Conservation (phyloP, 2,329 filamentous ascomycete genomes). For the Fusarium sp. region DNA sequence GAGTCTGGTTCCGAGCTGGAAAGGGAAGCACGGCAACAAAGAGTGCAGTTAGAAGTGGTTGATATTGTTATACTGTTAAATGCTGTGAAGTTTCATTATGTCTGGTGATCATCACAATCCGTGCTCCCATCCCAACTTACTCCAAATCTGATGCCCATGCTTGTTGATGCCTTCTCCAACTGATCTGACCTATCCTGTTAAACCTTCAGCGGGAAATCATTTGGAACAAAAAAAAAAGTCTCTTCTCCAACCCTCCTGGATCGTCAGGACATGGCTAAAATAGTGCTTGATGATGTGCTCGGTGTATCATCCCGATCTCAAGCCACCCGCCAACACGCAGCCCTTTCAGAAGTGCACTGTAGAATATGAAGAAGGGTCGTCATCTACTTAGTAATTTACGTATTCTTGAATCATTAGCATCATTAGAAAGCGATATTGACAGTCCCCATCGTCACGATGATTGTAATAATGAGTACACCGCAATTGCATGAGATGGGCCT, state of each 20-base stretch:
- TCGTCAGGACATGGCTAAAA: conserved; percentile 8
- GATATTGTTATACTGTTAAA: neutral
- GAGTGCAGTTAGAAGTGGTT: conserved; percentile 10
- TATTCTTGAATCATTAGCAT: neutral
- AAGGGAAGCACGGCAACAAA: conserved; percentile 25
- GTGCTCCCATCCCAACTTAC: conserved; percentile 24
- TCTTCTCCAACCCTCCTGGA: conserved; percentile 26
- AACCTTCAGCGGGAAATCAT: neutral
- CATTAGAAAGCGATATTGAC: neutral
- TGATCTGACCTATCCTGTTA: conserved; percentile 2
- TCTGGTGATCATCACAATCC: conserved; percentile 22
- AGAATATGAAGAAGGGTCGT: conserved; percentile 1
- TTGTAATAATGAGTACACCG: neutral
- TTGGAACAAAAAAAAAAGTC: conserved; percentile 10
- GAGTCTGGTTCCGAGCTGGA: conserved; percentile 12
- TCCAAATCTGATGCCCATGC: conserved; percentile 24
- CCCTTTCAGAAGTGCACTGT: neutral
- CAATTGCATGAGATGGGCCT: neutral
- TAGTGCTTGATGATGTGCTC: conserved; percentile 30
- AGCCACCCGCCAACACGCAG: conserved; percentile 19
- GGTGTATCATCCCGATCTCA: conserved; percentile 1
- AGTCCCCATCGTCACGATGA: conserved; percentile 3
- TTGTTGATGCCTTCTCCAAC: conserved; percentile 29
- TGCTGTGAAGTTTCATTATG: neutral
- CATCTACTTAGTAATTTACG: neutral